Evolutionary conservation across 2,329 filamentous ascomycete genomes (phyloP).

Genomic region (Neoscytalidium dimidiatum): DNA sequence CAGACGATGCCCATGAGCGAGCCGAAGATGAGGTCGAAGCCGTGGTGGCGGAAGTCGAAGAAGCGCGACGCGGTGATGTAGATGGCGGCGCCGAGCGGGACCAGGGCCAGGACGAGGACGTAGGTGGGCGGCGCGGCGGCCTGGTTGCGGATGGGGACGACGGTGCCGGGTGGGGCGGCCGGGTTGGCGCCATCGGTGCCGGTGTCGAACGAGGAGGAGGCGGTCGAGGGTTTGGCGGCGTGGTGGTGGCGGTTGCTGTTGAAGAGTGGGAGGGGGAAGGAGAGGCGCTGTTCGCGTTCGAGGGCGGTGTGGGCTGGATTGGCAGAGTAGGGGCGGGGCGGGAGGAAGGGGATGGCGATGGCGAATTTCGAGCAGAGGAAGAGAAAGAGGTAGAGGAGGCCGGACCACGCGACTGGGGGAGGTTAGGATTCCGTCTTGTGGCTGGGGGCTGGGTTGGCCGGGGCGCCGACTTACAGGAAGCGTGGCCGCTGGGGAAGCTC

Average conservation of each 20-base stretch:
- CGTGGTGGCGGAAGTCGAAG: slow-evolving; percentile 86
- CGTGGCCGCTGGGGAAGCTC: slow-evolving; percentile 78
- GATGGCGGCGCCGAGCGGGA: slow-evolving; percentile 73
- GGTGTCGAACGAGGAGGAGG: slow-evolving; percentile 7
- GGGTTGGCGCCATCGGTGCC: slow-evolving; percentile 25
- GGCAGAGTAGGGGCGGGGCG: slow-evolving; percentile 48
- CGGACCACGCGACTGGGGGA: slow-evolving; percentile 67
- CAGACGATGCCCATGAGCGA: slow-evolving; percentile 72
- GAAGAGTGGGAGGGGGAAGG: slow-evolving; percentile 30
- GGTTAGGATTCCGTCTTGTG: not conserved
- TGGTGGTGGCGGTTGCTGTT: slow-evolving; percentile 26
- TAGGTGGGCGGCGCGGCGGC: slow-evolving; percentile 83
- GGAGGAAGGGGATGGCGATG: slow-evolving; percentile 71
- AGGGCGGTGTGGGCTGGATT: slow-evolving; percentile 51
- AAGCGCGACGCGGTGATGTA: slow-evolving; percentile 86
- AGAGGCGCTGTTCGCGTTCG: slow-evolving; percentile 13
- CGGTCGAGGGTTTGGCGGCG: slow-evolving; percentile 24
- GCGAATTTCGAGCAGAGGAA: slow-evolving; percentile 84
- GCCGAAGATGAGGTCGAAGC: slow-evolving; percentile 91
- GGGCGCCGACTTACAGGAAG: slow-evolving; percentile 56
- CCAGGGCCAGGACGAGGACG: slow-evolving; percentile 67
- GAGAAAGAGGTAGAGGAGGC: slow-evolving; percentile 81
- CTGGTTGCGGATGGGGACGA: slow-evolving; percentile 59
- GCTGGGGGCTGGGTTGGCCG: not conserved
- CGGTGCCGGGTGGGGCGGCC: not conserved